phyloP scores from a whole-genome alignment of 1,284 basidiomycete species.

The Phellopilus nigrolimitatus region DNA sequence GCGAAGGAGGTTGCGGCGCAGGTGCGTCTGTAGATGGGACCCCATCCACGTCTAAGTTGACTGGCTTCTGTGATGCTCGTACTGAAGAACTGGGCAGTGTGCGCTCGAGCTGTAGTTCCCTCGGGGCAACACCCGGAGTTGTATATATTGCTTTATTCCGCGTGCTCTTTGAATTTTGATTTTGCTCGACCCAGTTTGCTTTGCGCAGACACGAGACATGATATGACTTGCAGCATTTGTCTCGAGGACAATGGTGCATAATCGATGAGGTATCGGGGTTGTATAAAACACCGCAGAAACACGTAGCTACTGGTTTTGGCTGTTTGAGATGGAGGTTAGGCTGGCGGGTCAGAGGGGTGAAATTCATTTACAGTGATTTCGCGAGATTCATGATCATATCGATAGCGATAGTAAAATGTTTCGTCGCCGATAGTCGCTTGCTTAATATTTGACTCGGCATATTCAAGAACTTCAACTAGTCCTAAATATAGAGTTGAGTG shows the following conservation, averaged over 20 bases:
- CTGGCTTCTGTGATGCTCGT: not conserved
- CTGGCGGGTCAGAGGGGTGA: not conserved
- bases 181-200: not conserved
- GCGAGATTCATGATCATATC: not conserved
- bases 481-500: not conserved
- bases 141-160: not conserved
- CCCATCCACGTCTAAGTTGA: not conserved
- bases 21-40: not conserved
- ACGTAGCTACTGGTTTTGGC: slow-evolving; percentile 6
- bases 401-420: slow-evolving; percentile 14
- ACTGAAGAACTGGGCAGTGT: not conserved
- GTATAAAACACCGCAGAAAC: slow-evolving; percentile 10
- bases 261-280: slow-evolving; percentile 8
- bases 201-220: slow-evolving; percentile 9
- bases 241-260: slow-evolving; percentile 17
- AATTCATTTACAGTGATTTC: not conserved
- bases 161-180: not conserved
- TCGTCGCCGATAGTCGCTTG: slow-evolving; percentile 6
- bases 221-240: slow-evolving; percentile 6
- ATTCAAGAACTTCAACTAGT: not conserved
- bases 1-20: not conserved
- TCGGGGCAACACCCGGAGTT: not conserved
- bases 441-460: slow-evolving; percentile 6
- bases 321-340: not conserved
- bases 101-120: slow-evolving; percentile 1